These are phyloP conservation scores for Ramalina intermedia DNA, from an alignment of 495 filamentous ascomycete species.

Conservation along the genomic window DNA sequence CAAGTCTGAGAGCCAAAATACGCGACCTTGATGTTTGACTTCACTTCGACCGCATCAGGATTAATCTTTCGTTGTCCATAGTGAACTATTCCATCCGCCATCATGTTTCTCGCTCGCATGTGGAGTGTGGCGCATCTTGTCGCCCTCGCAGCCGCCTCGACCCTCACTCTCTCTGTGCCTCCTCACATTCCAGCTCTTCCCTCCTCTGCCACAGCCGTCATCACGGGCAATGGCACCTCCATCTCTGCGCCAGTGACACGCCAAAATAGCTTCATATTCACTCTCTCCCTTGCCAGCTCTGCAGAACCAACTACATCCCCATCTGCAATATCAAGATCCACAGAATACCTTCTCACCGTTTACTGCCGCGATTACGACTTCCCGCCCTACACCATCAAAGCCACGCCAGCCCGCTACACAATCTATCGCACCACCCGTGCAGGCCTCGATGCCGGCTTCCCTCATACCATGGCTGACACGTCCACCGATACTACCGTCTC, in stretches of 20 bases:
- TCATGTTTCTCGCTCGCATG: too few species aligned
- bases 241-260: constrained; percentile 45
- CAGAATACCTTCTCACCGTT: constrained; percentile 63
- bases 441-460: constrained; percentile 80
- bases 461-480: constrained; percentile 11
- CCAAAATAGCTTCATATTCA: constrained; percentile 58
- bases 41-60: too few species aligned
- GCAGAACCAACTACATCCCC: constrained; percentile 24
- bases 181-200: constrained; percentile 43
- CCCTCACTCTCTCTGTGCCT: constrained; percentile 25
- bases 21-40: too few species aligned
- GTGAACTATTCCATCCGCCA: not conserved
- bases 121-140: not conserved
- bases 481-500: constrained; percentile 31
- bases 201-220: constrained; percentile 32
- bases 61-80: too few species aligned
- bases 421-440: constrained; percentile 52
- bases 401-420: constrained; percentile 32
- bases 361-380: constrained; percentile 59
- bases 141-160: constrained; percentile 48
- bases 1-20: too few species aligned
- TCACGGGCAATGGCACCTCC: constrained; percentile 49
- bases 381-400: constrained; percentile 60
- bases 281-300: not conserved
- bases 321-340: constrained; percentile 3